Percentiles rank a stretch among this genome's conserved stretches.
Conservation (phyloP, 2,329 filamentous ascomycete species). For the Ophiocordyceps camponoti-leonardi region DNA sequence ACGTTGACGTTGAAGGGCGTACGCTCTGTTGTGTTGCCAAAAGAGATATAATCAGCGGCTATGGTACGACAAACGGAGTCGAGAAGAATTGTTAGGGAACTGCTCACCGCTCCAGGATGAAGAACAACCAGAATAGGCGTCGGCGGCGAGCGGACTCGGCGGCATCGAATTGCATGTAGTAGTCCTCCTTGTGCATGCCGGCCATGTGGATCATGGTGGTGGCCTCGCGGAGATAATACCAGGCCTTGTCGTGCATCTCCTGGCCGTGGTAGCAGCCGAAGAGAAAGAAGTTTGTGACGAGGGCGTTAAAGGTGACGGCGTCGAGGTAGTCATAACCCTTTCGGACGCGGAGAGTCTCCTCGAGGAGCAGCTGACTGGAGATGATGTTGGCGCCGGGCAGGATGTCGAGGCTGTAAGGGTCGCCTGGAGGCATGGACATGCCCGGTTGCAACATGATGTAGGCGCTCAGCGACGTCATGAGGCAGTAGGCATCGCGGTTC, state of each 20-base stretch:
- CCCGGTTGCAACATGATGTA: constrained; percentile 55
- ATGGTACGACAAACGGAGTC: too few relatives aligned
- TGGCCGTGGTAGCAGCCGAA: constrained; percentile 57
- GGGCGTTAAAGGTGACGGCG: constrained; percentile 33
- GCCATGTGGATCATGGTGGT: constrained; percentile 49
- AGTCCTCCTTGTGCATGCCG: constrained; percentile 43
- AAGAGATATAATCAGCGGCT: not conserved
- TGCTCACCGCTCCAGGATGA: constrained; percentile 49
- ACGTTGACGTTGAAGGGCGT: constrained; percentile 52
- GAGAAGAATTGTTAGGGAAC: too few relatives aligned
- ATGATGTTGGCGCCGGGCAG: constrained; percentile 42
- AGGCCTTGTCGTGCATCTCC: constrained; percentile 59
- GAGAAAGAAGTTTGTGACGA: constrained; percentile 65
- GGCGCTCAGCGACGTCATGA: constrained; percentile 46
- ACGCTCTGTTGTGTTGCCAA: constrained; percentile 28
- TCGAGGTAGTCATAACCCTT: constrained; percentile 45
- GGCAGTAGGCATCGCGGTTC: constrained; percentile 44
- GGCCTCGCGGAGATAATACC: constrained; percentile 65
- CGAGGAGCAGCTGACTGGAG: constrained; percentile 47
- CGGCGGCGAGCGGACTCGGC: constrained; percentile 46
- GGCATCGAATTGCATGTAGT: constrained; percentile 40
- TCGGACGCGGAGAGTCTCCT: constrained; percentile 48
- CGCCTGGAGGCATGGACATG: constrained; percentile 40
- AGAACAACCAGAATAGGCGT: constrained; percentile 57
- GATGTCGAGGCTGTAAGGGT: constrained; percentile 38